Conservation (phyloP, 768 basidiomycete species). For the Lactifluus echinatus region DNA sequence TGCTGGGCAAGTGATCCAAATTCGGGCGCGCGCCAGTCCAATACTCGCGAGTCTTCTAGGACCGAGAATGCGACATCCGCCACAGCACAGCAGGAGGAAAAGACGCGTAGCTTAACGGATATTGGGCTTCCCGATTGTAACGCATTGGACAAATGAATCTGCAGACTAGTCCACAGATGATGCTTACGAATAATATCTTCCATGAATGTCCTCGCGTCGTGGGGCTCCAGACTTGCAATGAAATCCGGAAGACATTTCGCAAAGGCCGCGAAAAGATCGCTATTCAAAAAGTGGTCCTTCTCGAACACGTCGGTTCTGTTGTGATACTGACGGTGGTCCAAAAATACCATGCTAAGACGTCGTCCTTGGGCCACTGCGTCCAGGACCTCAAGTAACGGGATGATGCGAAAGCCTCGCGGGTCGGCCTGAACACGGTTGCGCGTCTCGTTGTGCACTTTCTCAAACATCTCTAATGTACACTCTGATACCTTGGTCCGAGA, state of each 20-base stretch:
- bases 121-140: not conserved
- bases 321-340: not conserved
- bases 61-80: not conserved
- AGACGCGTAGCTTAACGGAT: not conserved
- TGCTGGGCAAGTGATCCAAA: not conserved
- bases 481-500: not conserved
- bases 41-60: not conserved
- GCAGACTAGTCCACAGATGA: slow-evolving; percentile 2
- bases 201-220: not conserved
- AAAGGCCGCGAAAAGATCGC: not conserved
- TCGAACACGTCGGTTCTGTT: not conserved
- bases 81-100: not conserved
- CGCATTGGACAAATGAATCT: no score
- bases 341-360: not conserved
- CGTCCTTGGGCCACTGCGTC: not conserved
- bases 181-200: not conserved
- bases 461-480: not conserved
- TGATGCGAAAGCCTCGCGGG: not conserved
- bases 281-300: not conserved
- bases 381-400: not conserved
- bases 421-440: not conserved
- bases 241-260: not conserved
- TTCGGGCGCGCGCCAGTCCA: slow-evolving; percentile 7
- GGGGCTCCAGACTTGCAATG: not conserved
- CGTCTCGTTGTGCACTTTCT: not conserved